phyloP scores from a whole-genome alignment of 2,329 filamentous ascomycete species.

The Cladophialophora carrionii region DNA sequence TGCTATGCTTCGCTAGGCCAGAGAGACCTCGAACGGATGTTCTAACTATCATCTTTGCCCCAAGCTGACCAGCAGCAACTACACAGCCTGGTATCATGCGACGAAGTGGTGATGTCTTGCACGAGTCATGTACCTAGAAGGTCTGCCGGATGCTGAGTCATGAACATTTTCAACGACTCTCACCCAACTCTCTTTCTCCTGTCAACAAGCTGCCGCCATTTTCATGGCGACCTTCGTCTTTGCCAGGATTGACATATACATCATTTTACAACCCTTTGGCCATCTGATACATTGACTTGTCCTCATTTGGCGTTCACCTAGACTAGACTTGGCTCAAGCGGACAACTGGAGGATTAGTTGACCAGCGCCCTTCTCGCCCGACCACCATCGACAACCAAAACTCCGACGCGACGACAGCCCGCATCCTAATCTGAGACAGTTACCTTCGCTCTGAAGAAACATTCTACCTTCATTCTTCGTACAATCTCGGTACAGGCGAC shows the following conservation, averaged over 20 bases:
- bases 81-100: not conserved
- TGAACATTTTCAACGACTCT: slow-evolving; percentile 1
- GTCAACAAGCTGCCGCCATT: not conserved
- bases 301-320: slow-evolving; percentile 10
- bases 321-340: not conserved
- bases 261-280: not conserved
- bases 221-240: not conserved
- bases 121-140: slow-evolving; percentile 2
- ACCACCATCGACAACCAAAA: not conserved
- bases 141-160: slow-evolving; percentile 1
- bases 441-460: slow-evolving; percentile 1
- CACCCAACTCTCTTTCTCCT: slow-evolving; percentile 1
- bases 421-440: not conserved
- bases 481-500: not conserved
- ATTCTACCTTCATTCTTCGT: slow-evolving; percentile 6
- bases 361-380: slow-evolving; percentile 6
- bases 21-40: not conserved
- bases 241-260: not conserved
- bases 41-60: slow-evolving; percentile 9
- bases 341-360: not conserved
- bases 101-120: not conserved
- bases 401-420: not conserved
- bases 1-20: not conserved
- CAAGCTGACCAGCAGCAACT: not conserved
- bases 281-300: slow-evolving; percentile 21